Percentiles rank a stretch among this genome's conserved stretches.
phyloP scores from a whole-genome alignment of 2,329 filamentous ascomycete genomes.

The Talaromyces pinophilus region DNA sequence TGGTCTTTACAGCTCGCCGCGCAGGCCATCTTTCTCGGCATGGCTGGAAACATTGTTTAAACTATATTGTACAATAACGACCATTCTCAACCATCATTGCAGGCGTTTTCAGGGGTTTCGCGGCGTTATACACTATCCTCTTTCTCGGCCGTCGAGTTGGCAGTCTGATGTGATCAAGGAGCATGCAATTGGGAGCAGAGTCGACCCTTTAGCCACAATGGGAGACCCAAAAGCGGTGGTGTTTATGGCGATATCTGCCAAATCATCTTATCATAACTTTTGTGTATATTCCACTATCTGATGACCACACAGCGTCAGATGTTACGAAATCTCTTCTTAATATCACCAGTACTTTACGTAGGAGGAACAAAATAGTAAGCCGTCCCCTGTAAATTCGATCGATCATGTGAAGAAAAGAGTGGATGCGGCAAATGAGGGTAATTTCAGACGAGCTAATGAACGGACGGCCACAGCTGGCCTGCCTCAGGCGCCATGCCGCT shows the following conservation, averaged over 20 bases:
- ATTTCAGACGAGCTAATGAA: slow-evolving; percentile 12
- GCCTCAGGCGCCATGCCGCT: slow-evolving; percentile 3
- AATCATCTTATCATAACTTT: not conserved
- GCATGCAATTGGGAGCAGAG: not conserved
- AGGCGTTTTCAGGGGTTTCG: slow-evolving; percentile 10
- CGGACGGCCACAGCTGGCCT: not conserved
- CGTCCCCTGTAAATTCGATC: not conserved
- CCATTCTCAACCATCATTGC: slow-evolving; percentile 17
- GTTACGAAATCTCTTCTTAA: slow-evolving; percentile 10
- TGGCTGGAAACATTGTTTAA: slow-evolving; percentile 76
- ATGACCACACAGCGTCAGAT: not conserved
- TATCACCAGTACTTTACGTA: not conserved
- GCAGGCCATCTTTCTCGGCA: slow-evolving; percentile 90
- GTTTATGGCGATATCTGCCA: not conserved
- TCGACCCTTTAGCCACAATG: not conserved
- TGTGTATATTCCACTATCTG: slow-evolving; percentile 3
- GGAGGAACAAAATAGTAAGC: not conserved
- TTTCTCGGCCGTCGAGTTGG: not conserved
- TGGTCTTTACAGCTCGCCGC: slow-evolving; percentile 93
- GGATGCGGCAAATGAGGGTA: slow-evolving; percentile 2
- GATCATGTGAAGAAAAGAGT: not conserved
- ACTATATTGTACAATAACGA: slow-evolving; percentile 26
- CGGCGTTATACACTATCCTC: slow-evolving; percentile 2
- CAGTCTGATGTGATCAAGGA: not conserved
- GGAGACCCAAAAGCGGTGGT: not conserved